These are phyloP conservation scores for Beta corolliflora DNA, from an alignment of 179 eudicot genomes.

Conservation along the genomic window DNA sequence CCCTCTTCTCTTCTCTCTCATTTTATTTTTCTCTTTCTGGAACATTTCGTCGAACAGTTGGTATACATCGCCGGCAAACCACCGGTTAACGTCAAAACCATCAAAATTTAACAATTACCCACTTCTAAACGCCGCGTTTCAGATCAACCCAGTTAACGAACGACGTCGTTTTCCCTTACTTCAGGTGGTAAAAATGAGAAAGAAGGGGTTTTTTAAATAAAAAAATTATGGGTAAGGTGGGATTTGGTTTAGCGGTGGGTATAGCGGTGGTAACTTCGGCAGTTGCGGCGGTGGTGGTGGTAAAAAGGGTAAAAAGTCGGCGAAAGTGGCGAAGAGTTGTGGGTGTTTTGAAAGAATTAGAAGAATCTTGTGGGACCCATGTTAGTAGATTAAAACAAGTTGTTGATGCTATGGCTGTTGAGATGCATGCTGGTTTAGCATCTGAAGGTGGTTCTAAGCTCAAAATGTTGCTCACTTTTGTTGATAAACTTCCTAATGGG, in stretches of 20 bases:
- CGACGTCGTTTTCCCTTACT: conserved; percentile 7
- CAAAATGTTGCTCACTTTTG: conserved; percentile 89
- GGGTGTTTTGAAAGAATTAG: conserved; percentile 60
- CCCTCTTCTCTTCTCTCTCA: too few species aligned
- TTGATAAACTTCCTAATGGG: conserved; percentile 83
- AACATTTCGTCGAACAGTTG: conserved; percentile 49
- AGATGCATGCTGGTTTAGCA: conserved; percentile 98
- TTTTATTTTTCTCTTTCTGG: conserved; percentile 32
- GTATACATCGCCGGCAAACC: conserved; percentile 36
- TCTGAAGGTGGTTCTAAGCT: conserved; percentile 97
- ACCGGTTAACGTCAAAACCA: conserved; percentile 15
- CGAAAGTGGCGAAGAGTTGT: conserved; percentile 63
- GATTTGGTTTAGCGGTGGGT: conserved; percentile 58
- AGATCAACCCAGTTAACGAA: conserved; percentile 9
- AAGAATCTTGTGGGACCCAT: conserved; percentile 61
- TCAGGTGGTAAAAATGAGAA: conserved; percentile 13
- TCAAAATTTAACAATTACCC: background rate
- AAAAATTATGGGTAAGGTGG: conserved; percentile 63
- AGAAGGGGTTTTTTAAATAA: background rate
- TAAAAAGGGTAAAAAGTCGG: conserved; percentile 55
- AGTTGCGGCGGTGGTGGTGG: conserved; percentile 73
- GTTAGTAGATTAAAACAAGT: conserved; percentile 75
- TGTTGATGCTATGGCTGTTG: conserved; percentile 97
- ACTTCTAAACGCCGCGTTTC: conserved; percentile 18
- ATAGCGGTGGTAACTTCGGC: conserved; percentile 64